Evolutionary conservation across 257 asterid genomes (phyloP), one percentile per base, ranked within the genome.

Genomic region (Asclepias syriaca): DNA sequence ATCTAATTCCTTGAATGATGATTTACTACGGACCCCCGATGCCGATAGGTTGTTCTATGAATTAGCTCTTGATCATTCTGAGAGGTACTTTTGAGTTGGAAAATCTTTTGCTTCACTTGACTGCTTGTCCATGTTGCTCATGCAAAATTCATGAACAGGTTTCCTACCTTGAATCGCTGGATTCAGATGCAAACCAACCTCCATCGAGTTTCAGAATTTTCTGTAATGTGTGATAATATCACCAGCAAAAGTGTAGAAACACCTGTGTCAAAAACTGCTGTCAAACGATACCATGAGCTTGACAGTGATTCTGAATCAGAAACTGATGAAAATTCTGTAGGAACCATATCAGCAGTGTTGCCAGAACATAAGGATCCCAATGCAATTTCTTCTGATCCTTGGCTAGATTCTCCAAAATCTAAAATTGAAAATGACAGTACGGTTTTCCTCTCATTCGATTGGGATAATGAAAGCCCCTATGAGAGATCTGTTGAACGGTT

Each of bases 121-220:
- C 70, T 78, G 75, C 74, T 74, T 39, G 71, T 70, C 29, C 64
- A 66, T 27, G 37, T 51, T 27, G 46, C 59, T 75, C 71, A 74
- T 70, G 32, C 65, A 69, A 54, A 69, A 18, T 77, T 77, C 57
- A 50, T 45, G 9, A 76, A 80, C 95, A 93, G 98, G 89, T 94
- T 89, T 75, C 96, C 99, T 56, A 88, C 97, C 75, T 81, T 94
- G 89, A 91, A 94, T 75, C 96, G 97, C 77, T 94, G 99, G 99
- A 94, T 91, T 71, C 97, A 91, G 85, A 81, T 94, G 96, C 99
- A 94, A 83, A 91, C 93, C 72, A 94, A 91, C 81, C 97, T 91
- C 77, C 99, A 94, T 77, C 90, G 96, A 80, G 88, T 94, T 80
- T 89, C 96, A 14, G 99, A 91, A 83, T 89, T 91, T 83, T 95